phyloP scores from a whole-genome alignment of 2,329 filamentous ascomycete species.

The Coniosporium tulheliwenetii region DNA sequence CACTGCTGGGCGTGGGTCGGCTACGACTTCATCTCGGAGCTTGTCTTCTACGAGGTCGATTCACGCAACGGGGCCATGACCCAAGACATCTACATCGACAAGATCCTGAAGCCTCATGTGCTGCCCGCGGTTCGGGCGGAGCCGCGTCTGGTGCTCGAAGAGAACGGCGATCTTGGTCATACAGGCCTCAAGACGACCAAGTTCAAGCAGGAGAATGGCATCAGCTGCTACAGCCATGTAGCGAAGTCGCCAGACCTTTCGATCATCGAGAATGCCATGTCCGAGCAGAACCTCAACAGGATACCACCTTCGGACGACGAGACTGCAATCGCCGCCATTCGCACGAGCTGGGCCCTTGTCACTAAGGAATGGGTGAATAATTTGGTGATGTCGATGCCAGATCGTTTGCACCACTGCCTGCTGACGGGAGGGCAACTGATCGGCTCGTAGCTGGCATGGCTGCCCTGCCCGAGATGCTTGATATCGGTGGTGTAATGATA shows the following conservation, averaged over 20 bases:
- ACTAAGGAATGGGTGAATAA: not conserved
- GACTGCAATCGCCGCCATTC: not conserved
- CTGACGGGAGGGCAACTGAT: too few relatives aligned
- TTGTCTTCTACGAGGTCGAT: constrained; percentile 2
- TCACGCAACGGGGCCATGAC: constrained; percentile 2
- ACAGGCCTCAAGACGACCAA: not conserved
- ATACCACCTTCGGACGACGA: not conserved
- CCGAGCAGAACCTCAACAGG: not conserved
- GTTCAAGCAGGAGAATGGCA: constrained; percentile 1
- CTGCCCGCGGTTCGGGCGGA: constrained; percentile 2
- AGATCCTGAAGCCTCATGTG: constrained; percentile 1
- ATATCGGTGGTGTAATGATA: too few relatives aligned
- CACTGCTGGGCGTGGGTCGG: constrained; percentile 2
- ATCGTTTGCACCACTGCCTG: not conserved
- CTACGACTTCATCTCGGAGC: constrained; percentile 2
- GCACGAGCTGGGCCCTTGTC: not conserved
- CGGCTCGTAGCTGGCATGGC: too few relatives aligned
- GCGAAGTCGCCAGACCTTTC: constrained; percentile 1
- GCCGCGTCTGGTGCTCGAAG: constrained; percentile 2
- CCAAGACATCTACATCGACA: constrained; percentile 1
- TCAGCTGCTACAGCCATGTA: constrained; percentile 1
- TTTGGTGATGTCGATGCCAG: not conserved
- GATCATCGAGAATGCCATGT: constrained; percentile 1
- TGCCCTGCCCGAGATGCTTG: too few relatives aligned
- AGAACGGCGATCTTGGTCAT: constrained; percentile 3